Base-by-base conservation (phyloP, 2,329 filamentous ascomycete species). In the Penicillium sp. region DNA sequence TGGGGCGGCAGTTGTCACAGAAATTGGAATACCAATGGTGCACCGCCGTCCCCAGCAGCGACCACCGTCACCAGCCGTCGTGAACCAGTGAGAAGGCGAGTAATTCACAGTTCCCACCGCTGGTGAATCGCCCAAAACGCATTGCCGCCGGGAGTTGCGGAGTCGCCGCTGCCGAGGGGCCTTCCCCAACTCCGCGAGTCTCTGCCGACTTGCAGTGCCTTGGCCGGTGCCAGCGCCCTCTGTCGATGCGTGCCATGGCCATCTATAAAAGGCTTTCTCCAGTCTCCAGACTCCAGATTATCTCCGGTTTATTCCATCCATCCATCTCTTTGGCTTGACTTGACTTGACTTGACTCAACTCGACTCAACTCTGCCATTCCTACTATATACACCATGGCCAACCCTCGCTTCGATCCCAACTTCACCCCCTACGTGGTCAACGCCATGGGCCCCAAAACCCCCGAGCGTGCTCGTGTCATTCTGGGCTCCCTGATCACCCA, bases 361-460 rank as follows among this genome's bases (percentile, higher is more conserved):
- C n/a, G n/a, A n/a, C n/a, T n/a, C n/a, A n/a, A n/a, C n/a, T n/a
- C n/a, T n/a, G n/a, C n/a, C n/a, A n/a, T n/a, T n/a, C n/a, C n/a
- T n/a, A n/a, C n/a, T n/a, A n/a, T n/a, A n/a, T 18, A 43, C 51
- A 62, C 27, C 21, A 65, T 65, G 62, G 52, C 49, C 39, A 47
- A 53, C 23, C 29, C 52, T 51, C 65, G 61, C 33, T 69, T 66
- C 76, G 89, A 93, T 71, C 89, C 89, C 62, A 83, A 81, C 75
- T 91, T 92, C 78, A 91, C 89, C 49, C 74, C 85, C 62, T 81
- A 85, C 70, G 87, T 91, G 73, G 79, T 91, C 68, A 82, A 89
- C 58, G 80, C 85, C 62, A 91, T 90, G 78, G 84, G 87, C 46
- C 85, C 87, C 63, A 84, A 88, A 63, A 84, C 84, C 10, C 76